Base-by-base conservation (phyloP, 2,329 filamentous ascomycete species). In the Cryoendolithus antarcticus region DNA sequence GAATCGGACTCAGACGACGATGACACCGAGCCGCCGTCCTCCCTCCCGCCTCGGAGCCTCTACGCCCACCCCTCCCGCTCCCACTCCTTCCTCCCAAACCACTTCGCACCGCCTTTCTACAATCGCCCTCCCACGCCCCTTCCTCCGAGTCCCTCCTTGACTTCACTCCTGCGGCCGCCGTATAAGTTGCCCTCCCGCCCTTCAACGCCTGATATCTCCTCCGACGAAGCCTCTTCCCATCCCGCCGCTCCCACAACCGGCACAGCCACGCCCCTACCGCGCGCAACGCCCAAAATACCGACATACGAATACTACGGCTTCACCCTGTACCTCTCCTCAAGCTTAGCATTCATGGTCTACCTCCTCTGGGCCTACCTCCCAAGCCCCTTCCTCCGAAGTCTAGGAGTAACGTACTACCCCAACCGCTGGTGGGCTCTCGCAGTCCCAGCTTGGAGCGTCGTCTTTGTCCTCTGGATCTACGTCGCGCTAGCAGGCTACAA, bases 251-350 rank as follows among this genome's bases (percentile, higher is more conserved):
- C 24, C 6, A 27, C 24, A 8, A 27, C 24, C 5, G 21, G 77
- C 71, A 40, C 69, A 65, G 36, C 69, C 67, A 44, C 73, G 69
- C 45, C 80, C 74, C 2, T 94, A 12, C 85, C 88, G 4, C 81
- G 86, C 41, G 88, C 86, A 2, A 81, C 81, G 39, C 91, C 91
- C 2, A 86, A 91, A 58, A 88, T 98, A 2, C 91, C 91, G n/a
- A 98, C 91, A 0, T 96, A 98, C 66, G 91, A 98, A 60, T 98
- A 96, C 74, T 96, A 96, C 60, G 91, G 91, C 58, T 98, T 98
- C 64, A 89, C 93, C 39, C 74, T 98, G 37, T 96, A 98, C 65
- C 73, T 98, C 30, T 85, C 89, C 56, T 88, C 82, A 45, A 85
- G 80, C 13, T 69, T 91, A 37, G 77, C 77, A 2, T 96, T 96